Base-by-base conservation (phyloP, 2,329 filamentous ascomycete species). In the Leptographium wingfieldii region DNA sequence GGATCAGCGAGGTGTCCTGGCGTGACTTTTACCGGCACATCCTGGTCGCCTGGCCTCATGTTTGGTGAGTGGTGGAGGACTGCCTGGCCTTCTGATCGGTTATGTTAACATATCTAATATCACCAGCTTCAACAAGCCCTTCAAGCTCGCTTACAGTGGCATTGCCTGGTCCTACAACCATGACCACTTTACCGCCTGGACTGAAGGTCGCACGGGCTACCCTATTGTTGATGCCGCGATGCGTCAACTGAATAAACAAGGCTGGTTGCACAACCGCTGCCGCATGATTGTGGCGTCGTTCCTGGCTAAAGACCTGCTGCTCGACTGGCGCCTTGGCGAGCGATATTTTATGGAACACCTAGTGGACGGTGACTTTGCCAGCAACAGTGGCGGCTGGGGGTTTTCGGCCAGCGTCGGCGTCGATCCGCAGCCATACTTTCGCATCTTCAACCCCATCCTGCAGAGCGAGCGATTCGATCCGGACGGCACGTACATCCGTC, bases 401-500 rank as follows among this genome's bases (percentile, higher is more conserved):
- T 77, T 75, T 61, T 68, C 71, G 35, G 73, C 73, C 3, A 71
- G 69, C 10, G 73, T 76, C 22, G 72, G 68, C 5, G 69, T 68
- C 7, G 70, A 72, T 29, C 69, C 69, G 1, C 68, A 95, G 71
- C 90, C 91, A 0, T 96, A 95, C 69, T 96, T 96, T 64, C 80
- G 90, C 7, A 88, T 96, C 57, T 96, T 96, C 73, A 96, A 95
- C 67, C 91, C 91, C 0, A 70, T 90, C 53, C 73, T 89, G 22
- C 91, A 96, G 74, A 90, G 87, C 66, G 88, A 94, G 76, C 92
- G 87, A 72, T 95, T 95, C 66, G 91, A 96, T 68, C 75, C 80
- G 0, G 76, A 86, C 0, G 92, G 90, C 0, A 82, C 83, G 19
- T 96, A 92, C 69, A 95, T 96, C 60, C 79, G 87, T 46, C 83